A percentile compares a stretch with the other conserved stretches of the same genome.
Conservation (phyloP, 2,329 filamentous ascomycete species). For the Paecilomyces sp. region DNA sequence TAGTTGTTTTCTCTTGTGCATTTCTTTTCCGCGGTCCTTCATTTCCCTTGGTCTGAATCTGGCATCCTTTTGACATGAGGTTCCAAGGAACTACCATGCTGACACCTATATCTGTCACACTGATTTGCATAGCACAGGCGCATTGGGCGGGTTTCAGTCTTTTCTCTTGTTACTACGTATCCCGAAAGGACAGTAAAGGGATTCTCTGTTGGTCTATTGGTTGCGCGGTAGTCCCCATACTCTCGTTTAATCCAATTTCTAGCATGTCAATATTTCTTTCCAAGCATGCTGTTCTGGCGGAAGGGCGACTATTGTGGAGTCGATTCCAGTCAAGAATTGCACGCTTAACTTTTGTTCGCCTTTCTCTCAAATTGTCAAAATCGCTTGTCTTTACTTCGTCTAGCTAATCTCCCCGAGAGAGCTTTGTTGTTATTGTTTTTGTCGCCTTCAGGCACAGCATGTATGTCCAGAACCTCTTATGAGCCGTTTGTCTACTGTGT, state of each 20-base stretch:
- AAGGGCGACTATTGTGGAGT: not conserved
- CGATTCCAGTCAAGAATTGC: not conserved
- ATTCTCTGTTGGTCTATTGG: not conserved
- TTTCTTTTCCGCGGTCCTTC: conserved; percentile 3
- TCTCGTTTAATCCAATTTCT: conserved; percentile 1
- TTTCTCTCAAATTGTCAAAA: not conserved
- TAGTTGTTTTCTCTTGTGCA: conserved; percentile 2
- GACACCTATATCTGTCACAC: not conserved
- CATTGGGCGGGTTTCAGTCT: conserved; percentile 6
- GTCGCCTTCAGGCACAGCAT: not conserved
- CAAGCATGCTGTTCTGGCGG: not conserved
- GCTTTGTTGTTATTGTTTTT: not conserved
- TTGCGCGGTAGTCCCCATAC: not conserved
- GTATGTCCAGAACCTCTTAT: not conserved
- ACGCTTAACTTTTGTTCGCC: not conserved
- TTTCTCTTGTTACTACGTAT: not conserved
- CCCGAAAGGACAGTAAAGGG: not conserved
- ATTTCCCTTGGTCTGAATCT: not conserved
- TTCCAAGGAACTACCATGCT: not conserved
- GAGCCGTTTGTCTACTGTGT: not conserved
- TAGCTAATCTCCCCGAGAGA: not conserved
- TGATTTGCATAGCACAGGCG: conserved; percentile 19
- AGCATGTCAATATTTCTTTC: not conserved
- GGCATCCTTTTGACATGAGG: not conserved
- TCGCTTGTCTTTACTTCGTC: not conserved